Evolutionary conservation across 176 grass and related monocot species (phyloP).

Genomic region (Guadua angustifolia): DNA sequence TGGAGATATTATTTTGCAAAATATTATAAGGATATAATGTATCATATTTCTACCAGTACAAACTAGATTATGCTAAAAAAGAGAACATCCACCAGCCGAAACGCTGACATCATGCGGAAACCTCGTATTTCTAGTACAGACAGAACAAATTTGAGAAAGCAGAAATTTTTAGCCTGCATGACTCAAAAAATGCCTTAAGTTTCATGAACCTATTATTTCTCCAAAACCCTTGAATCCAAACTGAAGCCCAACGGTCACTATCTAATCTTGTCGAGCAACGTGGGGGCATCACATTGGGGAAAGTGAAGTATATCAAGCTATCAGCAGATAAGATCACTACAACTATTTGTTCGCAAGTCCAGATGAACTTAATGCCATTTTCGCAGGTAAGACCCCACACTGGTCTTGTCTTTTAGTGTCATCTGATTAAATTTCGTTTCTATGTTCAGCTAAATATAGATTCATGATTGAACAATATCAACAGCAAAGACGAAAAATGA

Average conservation of each 20-base stretch:
- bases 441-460: background rate
- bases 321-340: background rate
- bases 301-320: background rate
- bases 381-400: background rate
- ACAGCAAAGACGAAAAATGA: background rate
- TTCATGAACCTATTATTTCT: background rate
- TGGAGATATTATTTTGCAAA: slow-evolving; percentile 27
- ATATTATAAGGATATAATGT: slow-evolving; percentile 7
- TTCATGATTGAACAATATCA: background rate
- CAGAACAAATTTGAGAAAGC: background rate
- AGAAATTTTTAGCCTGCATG: background rate
- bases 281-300: background rate
- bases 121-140: background rate
- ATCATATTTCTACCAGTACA: background rate
- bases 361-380: background rate
- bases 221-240: background rate
- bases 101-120: slow-evolving; percentile 30
- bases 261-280: background rate
- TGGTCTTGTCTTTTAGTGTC: background rate
- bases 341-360: slow-evolving; percentile 5
- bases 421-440: background rate
- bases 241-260: background rate
- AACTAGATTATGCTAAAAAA: slow-evolving; percentile 21
- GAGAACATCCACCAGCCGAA: background rate
- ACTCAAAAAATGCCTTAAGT: background rate